Base-by-base conservation (phyloP, 208 protist species). In the Crithidia expoeki region DNA sequence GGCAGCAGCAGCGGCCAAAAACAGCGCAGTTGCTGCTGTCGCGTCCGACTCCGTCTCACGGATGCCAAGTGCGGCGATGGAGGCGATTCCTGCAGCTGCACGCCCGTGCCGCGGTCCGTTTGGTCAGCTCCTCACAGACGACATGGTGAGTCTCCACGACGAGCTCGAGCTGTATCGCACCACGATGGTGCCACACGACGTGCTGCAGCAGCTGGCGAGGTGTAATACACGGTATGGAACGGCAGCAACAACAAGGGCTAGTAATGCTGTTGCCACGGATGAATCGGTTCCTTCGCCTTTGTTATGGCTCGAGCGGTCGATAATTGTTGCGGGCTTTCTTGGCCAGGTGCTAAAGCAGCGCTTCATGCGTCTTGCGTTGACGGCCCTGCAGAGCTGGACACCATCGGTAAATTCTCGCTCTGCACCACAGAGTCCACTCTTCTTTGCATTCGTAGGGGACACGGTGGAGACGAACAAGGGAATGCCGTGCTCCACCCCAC, bases 81-180 rank as follows among this genome's bases (percentile, higher is more conserved):
- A 79, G 23, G 47, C 52, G 23, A 72, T 93, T 11, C 59, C 79
- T 27, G 12, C 38, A 7, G 50, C 67, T 12, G 56, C 50, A 2
- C 70, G 79, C 6, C 90, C 90, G 17, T 93, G 84, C 60, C 85
- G 90, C 12, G 90, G 90, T 7, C 90, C 90, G 1, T 89, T 92
- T 58, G 90, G 90, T 7, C 90, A 95, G 58, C 52, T 93, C 50
- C 72, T 95, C 40, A 78, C 77, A 7, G 63, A 85, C 23, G 61
- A 53, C 50, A 75, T 92, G 57, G 65, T 57, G 6, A 84, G 80
- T 1, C 66, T 91, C n/a, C 30, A 74, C 12, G 75, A 89, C 25
- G 90, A 95, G 76, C 63, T 93, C 49, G 68, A 83, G 59, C 80
- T 95, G 44, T 95, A 95, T 57, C 82, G 69, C 53, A 57, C 70